Base-by-base conservation (phyloP, 306 rosid species). In the Quillaja saponaria region DNA sequence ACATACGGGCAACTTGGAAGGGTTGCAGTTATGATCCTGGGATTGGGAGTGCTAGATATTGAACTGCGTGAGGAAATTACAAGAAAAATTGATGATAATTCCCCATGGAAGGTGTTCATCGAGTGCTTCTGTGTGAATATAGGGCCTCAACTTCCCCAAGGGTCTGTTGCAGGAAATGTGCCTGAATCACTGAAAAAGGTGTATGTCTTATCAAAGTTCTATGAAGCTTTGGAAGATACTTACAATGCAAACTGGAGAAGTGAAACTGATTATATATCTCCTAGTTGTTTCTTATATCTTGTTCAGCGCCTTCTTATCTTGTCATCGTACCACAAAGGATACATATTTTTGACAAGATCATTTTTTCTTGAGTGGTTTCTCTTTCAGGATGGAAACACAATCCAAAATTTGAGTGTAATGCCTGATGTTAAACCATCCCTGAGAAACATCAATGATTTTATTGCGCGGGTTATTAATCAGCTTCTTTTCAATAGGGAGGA, bases 361-460 rank as follows among this genome's bases (percentile, higher is more conserved):
- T 76, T 76, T 45, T 84, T 86, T 49, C 38, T 58, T 47, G 95
- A 90, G 49, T 90, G 91, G 97, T 71, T 90, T 11, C 70, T 74
- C 38, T 49, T 46, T 68, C 73, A 67, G 15, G 69, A 79, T 39
- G 80, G 59, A 28, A 63, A 56, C 40, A 38, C 72, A 15, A 44
- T 14, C 34, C 15, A 34, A 16, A 51, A 69, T 65, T 42, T 54
- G 66, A 58, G 44, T 53, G 21, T 0, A 0, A 39, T 40, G 48
- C 16, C 39, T 34, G 21, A 38, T 34, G 42, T 20, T 10, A 34
- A 3, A 16, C 61, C 10, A 10, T 3, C 18, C 20, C 34, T 56
- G 6, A 48, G 7, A 34, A 3, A 12, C 3, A 15, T 55, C 35
- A 42, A 67, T 50, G 4, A 10, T 6, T 84, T 70, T 56, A 63